Evolutionary conservation across 345 rosid genomes (phyloP), one percentile per base, ranked within the genome.

Genomic region (Linum lewisii): DNA sequence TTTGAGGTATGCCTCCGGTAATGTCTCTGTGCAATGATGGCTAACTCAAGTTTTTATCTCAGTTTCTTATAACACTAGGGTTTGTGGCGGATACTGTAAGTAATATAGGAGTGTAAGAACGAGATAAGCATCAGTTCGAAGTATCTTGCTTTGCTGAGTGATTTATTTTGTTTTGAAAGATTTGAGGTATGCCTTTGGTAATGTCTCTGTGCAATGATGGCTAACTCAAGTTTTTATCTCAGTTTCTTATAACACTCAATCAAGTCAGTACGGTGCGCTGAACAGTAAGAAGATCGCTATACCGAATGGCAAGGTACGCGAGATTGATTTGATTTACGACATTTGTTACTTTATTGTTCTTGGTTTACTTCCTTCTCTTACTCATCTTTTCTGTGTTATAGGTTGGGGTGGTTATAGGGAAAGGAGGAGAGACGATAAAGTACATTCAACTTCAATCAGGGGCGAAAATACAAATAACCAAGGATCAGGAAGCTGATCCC

Each of bases 401-500:
- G 73, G 73, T 64, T 45, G 73, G 73, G 8, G 65, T 69, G 24
- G 65, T 64, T n/a, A 69, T 69, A 22, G 69, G 73, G 24, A 69
- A 64, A 60, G 73, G 69, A 42, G 73, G 73, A 60, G 73, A 64
- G 25, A 69, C 65, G 14, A 69, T 64, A 7, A 64, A 69, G 24
- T 16, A 59, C 51, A 45, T 64, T 52, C 73, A 69, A 26, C 24
- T 52, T 21, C 64, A 63, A 18, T 69, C 73, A 7, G 73, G 73
- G 37, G 73, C 68, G 15, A 69, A 59, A 54, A 64, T 69, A 7
- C 69, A 69, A 49, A 60, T 69, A 34, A 63, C 69, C 2, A 59
- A 60, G 69, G 73, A 69, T 45, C 64, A 59, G 34, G 73, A 63
- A n/a, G 61, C 69, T 25, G 73, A 69, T 54, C 73, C 73, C 45